Evolutionary conservation across 306 rosid genomes (phyloP).

Genomic region (Prunus armeniaca): DNA sequence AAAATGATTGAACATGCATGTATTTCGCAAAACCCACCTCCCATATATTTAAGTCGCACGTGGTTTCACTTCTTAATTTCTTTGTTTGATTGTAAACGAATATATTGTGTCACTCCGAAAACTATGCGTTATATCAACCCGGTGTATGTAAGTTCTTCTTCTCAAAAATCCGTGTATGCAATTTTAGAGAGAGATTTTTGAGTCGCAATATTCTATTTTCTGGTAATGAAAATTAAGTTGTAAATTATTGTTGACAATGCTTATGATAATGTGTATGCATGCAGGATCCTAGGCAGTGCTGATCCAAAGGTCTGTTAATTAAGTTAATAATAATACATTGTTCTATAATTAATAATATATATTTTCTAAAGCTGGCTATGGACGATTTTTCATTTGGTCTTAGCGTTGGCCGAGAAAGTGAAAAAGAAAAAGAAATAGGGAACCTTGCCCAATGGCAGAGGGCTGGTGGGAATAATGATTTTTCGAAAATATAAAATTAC

Average conservation of each 20-base stretch:
- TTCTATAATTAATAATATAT: background rate
- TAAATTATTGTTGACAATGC: background rate
- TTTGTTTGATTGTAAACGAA: too few species aligned
- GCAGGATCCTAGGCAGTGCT: slow-evolving; percentile 46
- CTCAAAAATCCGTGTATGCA: too few species aligned
- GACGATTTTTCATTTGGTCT: background rate
- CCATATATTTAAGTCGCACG: background rate
- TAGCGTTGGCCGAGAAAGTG: background rate
- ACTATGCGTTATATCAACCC: too few species aligned
- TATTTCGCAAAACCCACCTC: background rate
- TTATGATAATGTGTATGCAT: slow-evolving; percentile 1
- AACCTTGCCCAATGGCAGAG: background rate
- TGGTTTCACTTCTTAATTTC: slow-evolving; percentile 1
- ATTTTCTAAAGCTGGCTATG: background rate
- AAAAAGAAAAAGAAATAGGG: background rate
- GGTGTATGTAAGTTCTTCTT: too few species aligned
- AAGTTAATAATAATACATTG: slow-evolving; percentile 26
- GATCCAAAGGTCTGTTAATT: slow-evolving; percentile 47
- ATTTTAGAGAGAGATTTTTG: too few species aligned
- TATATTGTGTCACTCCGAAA: too few species aligned
- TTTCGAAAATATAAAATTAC: background rate
- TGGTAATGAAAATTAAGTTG: too few species aligned
- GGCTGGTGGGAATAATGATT: slow-evolving; percentile 8
- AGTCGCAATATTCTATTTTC: too few species aligned
- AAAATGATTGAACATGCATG: slow-evolving; percentile 15